Base-by-base conservation (phyloP, 345 rosid genomes). In the Euphorbia tirucalli region DNA sequence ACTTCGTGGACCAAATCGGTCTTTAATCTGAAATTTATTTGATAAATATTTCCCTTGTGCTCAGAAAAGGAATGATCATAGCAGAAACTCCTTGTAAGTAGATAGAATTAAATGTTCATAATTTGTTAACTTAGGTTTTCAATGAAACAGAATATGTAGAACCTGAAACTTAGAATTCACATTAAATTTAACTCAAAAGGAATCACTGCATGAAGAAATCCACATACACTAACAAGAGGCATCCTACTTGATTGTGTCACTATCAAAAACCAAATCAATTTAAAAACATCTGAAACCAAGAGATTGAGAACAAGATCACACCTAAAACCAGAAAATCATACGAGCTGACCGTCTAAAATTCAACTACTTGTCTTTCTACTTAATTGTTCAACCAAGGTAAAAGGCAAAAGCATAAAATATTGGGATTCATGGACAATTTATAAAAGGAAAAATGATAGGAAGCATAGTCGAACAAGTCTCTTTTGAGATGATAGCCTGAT, bases 1-100 rank as follows among this genome's bases (percentile, higher is more conserved):
- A 41, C 44, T 46, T 46, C 52, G 11, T 46, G 16, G 52, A 13
- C 52, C 52, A 46, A 46, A 15, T 46, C 11, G 19, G 3, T 46
- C 19, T 46, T 46, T 46, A 8, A 46, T 46, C 52, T 13, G 15
- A 57, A 57, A 57, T 7, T 31, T 57, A 27, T 24, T 35, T 57
- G 14, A 55, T 37, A 22, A 25, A 11, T 41, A 8, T 16, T 54
- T 54, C 32, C 48, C 31, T 69, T 37, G 35, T 28, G 15, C 31
- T 18, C n/a, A 46, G 27, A 55, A 57, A 37, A 50, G 16, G 60
- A 70, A 11, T 18, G 19, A 28, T 41, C 24, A 44, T 43, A 43
- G 65, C 4, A 70, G n/a, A 56, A 55, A 50, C 31, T 32, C 54
- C 46, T 68, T 32, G 52, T 48, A 52, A 37, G 24, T 37, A 27